Percentiles rank a stretch among this genome's conserved stretches.
These are phyloP conservation scores for Calocybe cyanea DNA, from an alignment of 768 basidiomycete genomes.

Conservation along the genomic window DNA sequence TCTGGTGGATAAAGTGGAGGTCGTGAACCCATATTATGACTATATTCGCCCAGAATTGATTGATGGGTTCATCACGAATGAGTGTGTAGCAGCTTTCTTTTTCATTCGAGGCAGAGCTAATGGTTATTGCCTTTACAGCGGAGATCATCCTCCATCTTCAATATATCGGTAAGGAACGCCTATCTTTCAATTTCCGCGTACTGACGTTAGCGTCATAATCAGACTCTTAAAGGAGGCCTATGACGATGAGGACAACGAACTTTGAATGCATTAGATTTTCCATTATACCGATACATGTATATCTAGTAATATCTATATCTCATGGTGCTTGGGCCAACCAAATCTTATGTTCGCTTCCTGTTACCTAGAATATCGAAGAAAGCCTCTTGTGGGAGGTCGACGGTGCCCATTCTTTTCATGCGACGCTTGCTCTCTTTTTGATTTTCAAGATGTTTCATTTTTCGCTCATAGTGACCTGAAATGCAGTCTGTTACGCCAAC, in stretches of 20 bases:
- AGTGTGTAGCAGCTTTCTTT: slow-evolving; percentile 55
- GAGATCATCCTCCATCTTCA: slow-evolving; percentile 94
- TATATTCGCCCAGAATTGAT: slow-evolving; percentile 91
- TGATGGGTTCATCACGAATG: slow-evolving; percentile 93
- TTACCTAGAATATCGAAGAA: slow-evolving; percentile 87
- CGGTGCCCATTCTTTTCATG: slow-evolving; percentile 85
- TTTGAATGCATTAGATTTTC: slow-evolving; percentile 37
- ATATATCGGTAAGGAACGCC: slow-evolving; percentile 64
- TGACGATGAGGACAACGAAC: slow-evolving; percentile 89
- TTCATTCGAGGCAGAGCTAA: slow-evolving; percentile 7
- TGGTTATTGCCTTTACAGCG: slow-evolving; percentile 43
- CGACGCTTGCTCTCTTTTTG: slow-evolving; percentile 92
- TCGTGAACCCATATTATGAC: slow-evolving; percentile 95
- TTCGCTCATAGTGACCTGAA: slow-evolving; percentile 85
- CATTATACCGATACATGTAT: slow-evolving; percentile 13
- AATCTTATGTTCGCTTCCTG: slow-evolving; percentile 31
- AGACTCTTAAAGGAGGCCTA: slow-evolving; percentile 92
- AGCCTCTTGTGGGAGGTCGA: slow-evolving; percentile 92
- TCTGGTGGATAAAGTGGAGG: slow-evolving; percentile 84
- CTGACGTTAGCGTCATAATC: slow-evolving; percentile 12
- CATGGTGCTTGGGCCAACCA: not conserved
- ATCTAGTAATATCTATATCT: slow-evolving; percentile 21
- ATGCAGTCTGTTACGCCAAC: slow-evolving; percentile 3
- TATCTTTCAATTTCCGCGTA: not conserved
- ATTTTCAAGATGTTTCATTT: slow-evolving; percentile 81